Evolutionary conservation across 345 rosid genomes (phyloP).

Genomic region (Citrus sp.): DNA sequence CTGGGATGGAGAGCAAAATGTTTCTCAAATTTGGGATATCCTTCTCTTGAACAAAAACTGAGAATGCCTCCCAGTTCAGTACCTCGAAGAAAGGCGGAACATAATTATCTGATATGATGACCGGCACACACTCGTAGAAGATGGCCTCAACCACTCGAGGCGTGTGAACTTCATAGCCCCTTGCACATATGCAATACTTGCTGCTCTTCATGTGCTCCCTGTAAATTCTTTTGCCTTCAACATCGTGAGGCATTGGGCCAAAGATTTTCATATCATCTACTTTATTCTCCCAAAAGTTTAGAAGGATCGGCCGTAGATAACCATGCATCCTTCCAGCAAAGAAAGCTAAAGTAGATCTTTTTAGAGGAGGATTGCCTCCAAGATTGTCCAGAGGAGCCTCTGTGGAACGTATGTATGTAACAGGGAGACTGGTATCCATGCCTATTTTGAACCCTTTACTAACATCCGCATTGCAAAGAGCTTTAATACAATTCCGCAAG

Average conservation of each 20-base stretch:
- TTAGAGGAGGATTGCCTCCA: conserved; percentile 67
- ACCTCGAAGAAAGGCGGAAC: conserved; percentile 88
- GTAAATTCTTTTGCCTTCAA: conserved; percentile 54
- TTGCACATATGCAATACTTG: conserved; percentile 85
- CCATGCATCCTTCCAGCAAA: conserved; percentile 93
- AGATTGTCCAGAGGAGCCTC: conserved; percentile 53
- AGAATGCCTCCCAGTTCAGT: conserved; percentile 70
- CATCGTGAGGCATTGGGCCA: conserved; percentile 66
- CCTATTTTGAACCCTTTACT: conserved; percentile 73
- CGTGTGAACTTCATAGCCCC: conserved; percentile 83
- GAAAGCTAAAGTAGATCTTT: conserved; percentile 69
- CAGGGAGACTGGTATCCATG: conserved; percentile 67
- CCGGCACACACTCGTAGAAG: conserved; percentile 73
- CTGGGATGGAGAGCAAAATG: conserved; percentile 60
- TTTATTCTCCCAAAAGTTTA: conserved; percentile 71
- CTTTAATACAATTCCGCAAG: conserved; percentile 60
- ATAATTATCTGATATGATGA: conserved; percentile 84
- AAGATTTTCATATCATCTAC: conserved; percentile 75
- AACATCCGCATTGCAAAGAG: conserved; percentile 76
- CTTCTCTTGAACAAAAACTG: conserved; percentile 76
- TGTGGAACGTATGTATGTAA: conserved; percentile 59
- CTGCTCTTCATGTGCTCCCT: conserved; percentile 83
- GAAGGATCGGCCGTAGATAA: conserved; percentile 62
- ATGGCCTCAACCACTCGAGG: conserved; percentile 86
- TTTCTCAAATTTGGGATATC: conserved; percentile 63